These are phyloP conservation scores for Fusarium hostae DNA, from an alignment of 2,329 filamentous ascomycete species.

Conservation along the genomic window DNA sequence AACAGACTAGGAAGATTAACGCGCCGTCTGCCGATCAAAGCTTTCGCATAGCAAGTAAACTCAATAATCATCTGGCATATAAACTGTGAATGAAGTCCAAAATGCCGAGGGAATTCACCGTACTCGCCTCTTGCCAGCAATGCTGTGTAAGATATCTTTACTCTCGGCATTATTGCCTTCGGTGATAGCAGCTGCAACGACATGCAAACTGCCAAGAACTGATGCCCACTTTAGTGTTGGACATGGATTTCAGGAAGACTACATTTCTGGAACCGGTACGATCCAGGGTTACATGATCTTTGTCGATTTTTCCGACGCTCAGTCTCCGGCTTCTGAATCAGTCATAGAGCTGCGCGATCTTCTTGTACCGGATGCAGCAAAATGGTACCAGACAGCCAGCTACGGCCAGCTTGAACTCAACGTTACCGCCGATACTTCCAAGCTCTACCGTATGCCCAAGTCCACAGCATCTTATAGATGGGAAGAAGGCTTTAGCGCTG, in stretches of 20 bases:
- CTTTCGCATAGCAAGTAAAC: background rate
- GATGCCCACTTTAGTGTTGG: background rate
- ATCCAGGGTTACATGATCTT: constrained; percentile 51
- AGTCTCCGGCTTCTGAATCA: constrained; percentile 27
- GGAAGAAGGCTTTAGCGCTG: constrained; percentile 9
- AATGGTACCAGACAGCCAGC: constrained; percentile 44
- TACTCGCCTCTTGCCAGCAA: background rate
- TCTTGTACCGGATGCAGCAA: constrained; percentile 13
- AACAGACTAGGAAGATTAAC: background rate
- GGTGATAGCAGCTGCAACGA: background rate
- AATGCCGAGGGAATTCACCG: background rate
- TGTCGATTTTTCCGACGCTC: constrained; percentile 49
- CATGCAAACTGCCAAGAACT: background rate
- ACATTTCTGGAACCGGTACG: constrained; percentile 47
- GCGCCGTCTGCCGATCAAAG: background rate
- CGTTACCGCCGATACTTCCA: constrained; percentile 35
- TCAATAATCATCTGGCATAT: background rate
- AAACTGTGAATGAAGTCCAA: background rate
- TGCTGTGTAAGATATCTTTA: background rate
- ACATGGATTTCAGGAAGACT: constrained; percentile 32
- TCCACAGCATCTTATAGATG: constrained; percentile 41
- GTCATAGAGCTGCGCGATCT: constrained; percentile 38
- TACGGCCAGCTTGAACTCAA: constrained; percentile 38
- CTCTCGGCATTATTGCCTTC: background rate
- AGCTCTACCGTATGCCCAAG: constrained; percentile 45